Evolutionary conservation across 441 rosid genomes (phyloP).

Genomic region (Arabidopsis hybrid): DNA sequence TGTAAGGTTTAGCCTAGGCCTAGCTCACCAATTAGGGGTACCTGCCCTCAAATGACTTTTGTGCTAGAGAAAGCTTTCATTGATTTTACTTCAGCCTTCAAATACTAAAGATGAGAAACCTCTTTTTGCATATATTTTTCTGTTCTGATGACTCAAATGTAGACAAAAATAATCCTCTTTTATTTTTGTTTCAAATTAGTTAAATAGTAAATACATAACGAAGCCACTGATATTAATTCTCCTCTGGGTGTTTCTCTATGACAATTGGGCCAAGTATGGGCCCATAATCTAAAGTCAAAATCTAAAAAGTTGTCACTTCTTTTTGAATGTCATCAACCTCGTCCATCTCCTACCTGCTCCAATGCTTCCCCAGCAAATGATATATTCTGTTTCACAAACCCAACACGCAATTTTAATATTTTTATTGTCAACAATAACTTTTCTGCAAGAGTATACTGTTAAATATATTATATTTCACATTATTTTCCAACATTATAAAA

Average conservation of each 20-base stretch:
- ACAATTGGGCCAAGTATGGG: conserved; percentile 42
- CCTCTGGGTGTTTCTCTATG: conserved; percentile 17
- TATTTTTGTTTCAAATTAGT: conserved; percentile 17
- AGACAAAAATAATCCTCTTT: not conserved
- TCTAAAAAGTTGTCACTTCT: conserved; percentile 42
- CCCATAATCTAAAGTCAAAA: conserved; percentile 43
- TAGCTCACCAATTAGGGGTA: not conserved
- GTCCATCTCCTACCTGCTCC: conserved; percentile 48
- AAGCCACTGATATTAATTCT: conserved; percentile 13
- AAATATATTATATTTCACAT: not conserved
- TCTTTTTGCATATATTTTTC: not conserved
- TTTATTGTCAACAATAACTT: not conserved
- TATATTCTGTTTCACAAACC: conserved; percentile 42
- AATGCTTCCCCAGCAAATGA: conserved; percentile 47
- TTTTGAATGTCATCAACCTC: conserved; percentile 40
- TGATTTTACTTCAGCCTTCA: conserved; percentile 1
- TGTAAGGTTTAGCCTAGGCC: not conserved
- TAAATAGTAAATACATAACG: conserved; percentile 33
- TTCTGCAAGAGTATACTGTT: not conserved
- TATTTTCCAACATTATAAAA: not conserved
- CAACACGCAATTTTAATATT: conserved; percentile 26
- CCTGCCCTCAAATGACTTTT: conserved; percentile 23
- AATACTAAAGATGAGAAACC: not conserved
- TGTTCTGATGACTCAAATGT: conserved; percentile 20
- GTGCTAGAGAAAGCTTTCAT: conserved; percentile 9